Base-by-base conservation (phyloP, 805 yeast genomes). In the Metschnikowia koreensis region DNA sequence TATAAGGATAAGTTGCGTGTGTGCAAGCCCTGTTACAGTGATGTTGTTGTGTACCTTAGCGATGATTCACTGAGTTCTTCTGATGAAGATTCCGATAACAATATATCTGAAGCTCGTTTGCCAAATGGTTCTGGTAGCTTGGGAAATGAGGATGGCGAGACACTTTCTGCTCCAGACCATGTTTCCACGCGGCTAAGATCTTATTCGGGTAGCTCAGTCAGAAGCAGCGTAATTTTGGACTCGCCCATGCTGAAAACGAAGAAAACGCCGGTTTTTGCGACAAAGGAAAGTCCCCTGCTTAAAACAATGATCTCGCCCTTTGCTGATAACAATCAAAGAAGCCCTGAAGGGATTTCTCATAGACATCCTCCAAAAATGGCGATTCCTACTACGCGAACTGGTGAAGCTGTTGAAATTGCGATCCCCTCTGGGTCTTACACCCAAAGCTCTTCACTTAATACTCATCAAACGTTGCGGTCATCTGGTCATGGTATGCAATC, bases 341-440 rank as follows among this genome's bases (percentile, higher is more conserved):
- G 61, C 15, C 55, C 63, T 41, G 45, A 64, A 50, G 51, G 55
- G 38, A 7, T 62, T 5, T 38, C 53, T 1, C 53, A 51, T 13
- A 60, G 66, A 36, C 68, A 65, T 46, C 68, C 73, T 0, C 76
- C 76, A 1, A 68, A 79, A 61, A 81, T 88, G 84, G 87, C 96
- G 0, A 88, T 89, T 46, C 92, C 96, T 0, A 87, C 94, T 0
- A 86, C 93, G 0, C 69, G 91, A 57, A 80, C 81, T 38, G 96
- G 96, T 7, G 94, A 84, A 59, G 81, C 93, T 0, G 81, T 87
- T 1, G 94, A 88, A 61, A 87, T 89, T 28, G 86, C 86, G 2
- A 70, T 63, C 44, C 52, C 72, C 4, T 41, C 49, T 6, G 43
- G 46, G 10, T 49, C 52, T 10, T 49, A 44, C 16, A 49, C 52